Evolutionary conservation across 2,329 filamentous ascomycete species (phyloP).

Genomic region (Aspergillus brunneoviolaceus): DNA sequence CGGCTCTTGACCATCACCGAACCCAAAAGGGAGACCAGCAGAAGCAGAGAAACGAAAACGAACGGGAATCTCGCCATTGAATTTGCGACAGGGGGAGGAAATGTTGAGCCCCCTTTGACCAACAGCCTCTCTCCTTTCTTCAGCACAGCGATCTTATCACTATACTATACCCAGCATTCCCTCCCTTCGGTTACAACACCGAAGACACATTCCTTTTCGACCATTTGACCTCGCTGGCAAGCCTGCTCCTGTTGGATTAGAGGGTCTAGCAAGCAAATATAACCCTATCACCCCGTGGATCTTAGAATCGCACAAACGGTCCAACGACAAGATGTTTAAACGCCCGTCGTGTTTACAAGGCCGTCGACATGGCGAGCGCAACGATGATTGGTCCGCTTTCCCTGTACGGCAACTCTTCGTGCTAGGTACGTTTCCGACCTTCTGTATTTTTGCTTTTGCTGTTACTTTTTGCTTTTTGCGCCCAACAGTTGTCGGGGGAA

Average conservation of each 20-base stretch:
- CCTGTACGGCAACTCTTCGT: conserved; percentile 58
- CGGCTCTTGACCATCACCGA: conserved; percentile 4
- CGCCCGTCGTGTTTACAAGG: conserved; percentile 34
- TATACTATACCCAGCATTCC: conserved; percentile 27
- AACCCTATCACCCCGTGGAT: neutral
- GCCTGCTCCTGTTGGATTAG: conserved; percentile 8
- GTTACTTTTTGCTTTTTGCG: conserved; percentile 15
- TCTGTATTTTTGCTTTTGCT: conserved; percentile 25
- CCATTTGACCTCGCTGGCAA: conserved; percentile 8
- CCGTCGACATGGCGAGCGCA: conserved; percentile 29
- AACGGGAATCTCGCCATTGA: conserved; percentile 10
- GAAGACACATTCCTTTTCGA: conserved; percentile 26
- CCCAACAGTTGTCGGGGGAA: conserved; percentile 11
- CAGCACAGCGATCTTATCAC: conserved; percentile 24
- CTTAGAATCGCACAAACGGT: neutral
- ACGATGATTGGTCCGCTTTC: conserved; percentile 48
- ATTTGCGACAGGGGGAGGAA: conserved; percentile 20
- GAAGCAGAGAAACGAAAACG: conserved; percentile 6
- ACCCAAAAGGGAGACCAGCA: conserved; percentile 5
- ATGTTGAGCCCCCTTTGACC: conserved; percentile 25
- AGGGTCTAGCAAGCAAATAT: conserved; percentile 15
- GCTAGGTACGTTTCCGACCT: conserved; percentile 38
- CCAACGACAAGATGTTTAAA: conserved; percentile 32
- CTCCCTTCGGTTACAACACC: conserved; percentile 29
- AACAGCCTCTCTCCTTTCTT: conserved; percentile 21